phyloP scores from a whole-genome alignment of 1,284 basidiomycete genomes.

The Marasmius tenuissimus region DNA sequence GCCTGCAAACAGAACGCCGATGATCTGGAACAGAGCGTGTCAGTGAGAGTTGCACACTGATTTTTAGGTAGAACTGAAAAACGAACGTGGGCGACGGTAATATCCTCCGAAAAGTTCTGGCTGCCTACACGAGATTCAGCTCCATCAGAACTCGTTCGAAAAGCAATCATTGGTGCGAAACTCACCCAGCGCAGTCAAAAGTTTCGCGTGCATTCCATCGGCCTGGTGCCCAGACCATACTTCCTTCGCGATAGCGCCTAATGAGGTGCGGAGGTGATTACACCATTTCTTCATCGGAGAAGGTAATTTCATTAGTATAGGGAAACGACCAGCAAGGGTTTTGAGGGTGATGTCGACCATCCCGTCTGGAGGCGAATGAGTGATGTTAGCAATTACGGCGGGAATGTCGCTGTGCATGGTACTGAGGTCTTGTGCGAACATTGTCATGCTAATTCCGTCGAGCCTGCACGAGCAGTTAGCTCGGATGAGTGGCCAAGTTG shows the following conservation, averaged over 20 bases:
- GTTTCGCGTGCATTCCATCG: constrained; percentile 1
- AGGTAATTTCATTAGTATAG: neutral
- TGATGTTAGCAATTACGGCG: neutral
- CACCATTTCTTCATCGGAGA: constrained; percentile 1
- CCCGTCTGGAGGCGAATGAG: constrained; percentile 1
- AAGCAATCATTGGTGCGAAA: neutral
- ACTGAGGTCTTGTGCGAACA: constrained; percentile 2
- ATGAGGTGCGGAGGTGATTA: neutral
- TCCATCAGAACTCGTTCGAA: neutral
- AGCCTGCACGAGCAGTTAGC: neutral
- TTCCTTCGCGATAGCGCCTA: neutral
- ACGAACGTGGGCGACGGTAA: neutral
- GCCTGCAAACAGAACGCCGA: constrained; percentile 1
- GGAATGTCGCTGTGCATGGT: neutral
- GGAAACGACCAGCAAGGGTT: neutral
- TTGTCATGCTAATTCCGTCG: constrained; percentile 6
- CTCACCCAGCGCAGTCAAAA: neutral
- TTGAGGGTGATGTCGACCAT: neutral
- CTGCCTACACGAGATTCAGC: neutral
- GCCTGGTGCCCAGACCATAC: constrained; percentile 1
- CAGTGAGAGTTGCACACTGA: neutral
- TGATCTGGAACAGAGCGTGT: neutral
- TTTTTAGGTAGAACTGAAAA: neutral
- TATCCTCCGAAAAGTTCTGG: neutral
- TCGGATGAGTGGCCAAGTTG: neutral